Base-by-base conservation (phyloP, 2,329 filamentous ascomycete genomes). In the Microcyclospora tardicrescens region DNA sequence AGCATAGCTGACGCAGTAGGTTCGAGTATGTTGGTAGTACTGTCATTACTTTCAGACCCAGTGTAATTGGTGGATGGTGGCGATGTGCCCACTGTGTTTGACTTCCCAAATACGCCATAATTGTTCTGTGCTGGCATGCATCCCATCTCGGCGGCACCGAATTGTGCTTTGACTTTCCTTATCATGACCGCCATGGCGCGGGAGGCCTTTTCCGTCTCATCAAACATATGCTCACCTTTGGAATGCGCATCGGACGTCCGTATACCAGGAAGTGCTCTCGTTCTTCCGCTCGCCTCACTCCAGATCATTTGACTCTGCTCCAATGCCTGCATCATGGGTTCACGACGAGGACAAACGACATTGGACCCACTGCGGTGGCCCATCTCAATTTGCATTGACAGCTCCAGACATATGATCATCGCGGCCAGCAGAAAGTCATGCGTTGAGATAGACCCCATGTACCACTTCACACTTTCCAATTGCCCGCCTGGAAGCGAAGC, bases 381-480 rank as follows among this genome's bases (percentile, higher is more conserved):
- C 28, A 36, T 41, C 29, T 47, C 38, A 6, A 57, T 50, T 34
- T 58, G 53, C 28, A 51, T 45, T 6, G 45, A 49, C 2, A 71
- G 43, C 39, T 67, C 66, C 6, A 67, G 55, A 42, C 67, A 70
- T 2, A 71, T 49, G 9, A 71, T 51, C 56, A 66, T 69, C 10
- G 65, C 64, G 3, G 65, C 67, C 0, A 71, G 53, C 3, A 71
- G 52, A 44, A 69, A 72, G 41, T 68, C 63, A 33, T 67, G 62
- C 1, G 62, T 64, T 2, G 62, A 58, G 3, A 69, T 52, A 0
- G 63, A 63, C 10, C 62, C 61, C 48, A 68, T 57, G 39, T 65
- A 66, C 64, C 65, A 69, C 16, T 64, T 62, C 2, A 63, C 59
- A 2, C 57, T 57, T 34, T 65, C 57, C 9, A 71, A 50, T 29